Conservation (phyloP, 306 rosid species). For the Geum urbanum region DNA sequence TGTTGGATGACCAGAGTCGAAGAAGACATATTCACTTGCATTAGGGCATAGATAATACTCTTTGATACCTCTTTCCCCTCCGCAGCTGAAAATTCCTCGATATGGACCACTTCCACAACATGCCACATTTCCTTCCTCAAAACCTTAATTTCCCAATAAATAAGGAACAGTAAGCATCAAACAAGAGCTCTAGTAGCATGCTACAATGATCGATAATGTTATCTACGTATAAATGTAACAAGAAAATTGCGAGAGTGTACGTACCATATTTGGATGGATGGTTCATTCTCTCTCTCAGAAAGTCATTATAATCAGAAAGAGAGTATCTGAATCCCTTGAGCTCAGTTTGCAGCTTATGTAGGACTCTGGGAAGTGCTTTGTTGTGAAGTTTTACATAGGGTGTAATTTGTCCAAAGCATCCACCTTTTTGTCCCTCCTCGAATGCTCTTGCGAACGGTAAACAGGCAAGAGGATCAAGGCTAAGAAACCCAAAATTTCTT, state of each 20-base stretch:
- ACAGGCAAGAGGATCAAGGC: slow-evolving; percentile 19
- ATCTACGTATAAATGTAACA: not conserved
- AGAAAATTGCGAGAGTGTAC: not conserved
- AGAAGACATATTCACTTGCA: not conserved
- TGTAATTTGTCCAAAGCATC: not conserved
- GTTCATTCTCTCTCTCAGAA: slow-evolving; percentile 7
- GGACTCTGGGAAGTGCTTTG: slow-evolving; percentile 14
- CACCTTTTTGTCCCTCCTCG: not conserved
- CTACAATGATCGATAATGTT: too few relatives aligned
- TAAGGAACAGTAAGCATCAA: not conserved
- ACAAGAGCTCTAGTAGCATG: not conserved
- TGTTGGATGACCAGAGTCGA: slow-evolving; percentile 33
- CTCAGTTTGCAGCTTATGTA: slow-evolving; percentile 9
- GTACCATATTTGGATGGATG: slow-evolving; percentile 28
- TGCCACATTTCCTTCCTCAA: slow-evolving; percentile 22
- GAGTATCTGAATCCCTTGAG: slow-evolving; percentile 30
- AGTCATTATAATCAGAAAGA: not conserved
- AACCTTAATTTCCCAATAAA: not conserved
- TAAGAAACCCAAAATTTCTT: slow-evolving; percentile 30
- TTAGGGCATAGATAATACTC: not conserved
- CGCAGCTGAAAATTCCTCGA: slow-evolving; percentile 46
- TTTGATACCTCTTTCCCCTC: slow-evolving; percentile 14
- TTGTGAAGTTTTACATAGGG: slow-evolving; percentile 13
- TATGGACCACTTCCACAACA: slow-evolving; percentile 44
- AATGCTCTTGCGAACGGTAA: slow-evolving; percentile 7